phyloP scores from a whole-genome alignment of 2,329 filamentous ascomycete genomes.

The Ceratocystis colombiana region DNA sequence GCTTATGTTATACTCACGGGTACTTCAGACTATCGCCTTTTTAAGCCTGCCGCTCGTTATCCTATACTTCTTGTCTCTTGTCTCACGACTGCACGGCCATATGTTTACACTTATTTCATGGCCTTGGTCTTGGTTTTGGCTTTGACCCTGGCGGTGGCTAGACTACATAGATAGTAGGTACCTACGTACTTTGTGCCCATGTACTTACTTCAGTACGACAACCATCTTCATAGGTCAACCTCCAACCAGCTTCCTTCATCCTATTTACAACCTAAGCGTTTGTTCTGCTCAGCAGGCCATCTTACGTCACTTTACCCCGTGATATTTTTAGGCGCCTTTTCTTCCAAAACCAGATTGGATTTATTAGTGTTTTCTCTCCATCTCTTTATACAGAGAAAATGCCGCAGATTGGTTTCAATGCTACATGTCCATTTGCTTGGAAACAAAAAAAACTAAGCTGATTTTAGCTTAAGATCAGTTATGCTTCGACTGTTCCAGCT shows the following conservation, averaged over 20 bases:
- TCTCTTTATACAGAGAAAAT: background rate
- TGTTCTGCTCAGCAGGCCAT: background rate
- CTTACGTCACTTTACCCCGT: conserved; percentile 8
- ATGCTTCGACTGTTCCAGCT: background rate
- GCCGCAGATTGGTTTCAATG: conserved; percentile 4
- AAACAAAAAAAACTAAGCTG: background rate
- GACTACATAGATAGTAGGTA: too few relatives aligned
- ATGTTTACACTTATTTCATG: too few relatives aligned
- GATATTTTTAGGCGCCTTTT: conserved; percentile 8
- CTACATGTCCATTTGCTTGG: background rate
- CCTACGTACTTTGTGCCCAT: too few relatives aligned
- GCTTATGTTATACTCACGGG: background rate
- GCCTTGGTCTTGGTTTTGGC: too few relatives aligned
- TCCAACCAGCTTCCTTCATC: background rate
- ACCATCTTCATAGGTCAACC: too few relatives aligned
- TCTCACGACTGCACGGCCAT: background rate
- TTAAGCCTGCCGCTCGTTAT: background rate
- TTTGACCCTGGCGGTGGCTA: too few relatives aligned
- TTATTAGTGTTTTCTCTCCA: background rate
- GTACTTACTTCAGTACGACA: too few relatives aligned
- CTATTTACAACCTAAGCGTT: background rate
- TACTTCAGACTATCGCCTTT: background rate
- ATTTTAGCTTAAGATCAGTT: background rate
- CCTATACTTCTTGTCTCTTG: background rate
- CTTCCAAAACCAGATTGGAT: background rate